These are phyloP conservation scores for Apiospora rasikravindrae DNA, from an alignment of 2,329 filamentous ascomycete species.

Conservation along the genomic window DNA sequence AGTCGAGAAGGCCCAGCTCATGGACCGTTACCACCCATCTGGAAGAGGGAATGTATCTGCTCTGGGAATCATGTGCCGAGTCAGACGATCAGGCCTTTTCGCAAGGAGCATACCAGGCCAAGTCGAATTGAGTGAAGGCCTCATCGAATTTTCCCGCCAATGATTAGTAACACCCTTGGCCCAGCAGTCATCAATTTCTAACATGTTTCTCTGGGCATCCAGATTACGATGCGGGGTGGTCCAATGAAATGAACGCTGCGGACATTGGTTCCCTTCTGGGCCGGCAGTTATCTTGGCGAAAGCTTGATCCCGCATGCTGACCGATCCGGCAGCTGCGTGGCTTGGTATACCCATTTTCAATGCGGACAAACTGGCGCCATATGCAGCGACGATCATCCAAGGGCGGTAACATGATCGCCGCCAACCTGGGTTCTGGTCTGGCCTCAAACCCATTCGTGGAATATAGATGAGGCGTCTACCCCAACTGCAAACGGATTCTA, in stretches of 20 bases:
- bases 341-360: not conserved
- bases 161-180: not conserved
- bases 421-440: not conserved
- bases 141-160: not conserved
- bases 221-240: constrained; percentile 5
- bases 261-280: not conserved
- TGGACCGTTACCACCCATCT: not conserved
- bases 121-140: not conserved
- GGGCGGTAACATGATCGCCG: not conserved
- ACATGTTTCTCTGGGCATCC: not conserved
- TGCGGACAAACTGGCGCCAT: not conserved
- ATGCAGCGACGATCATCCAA: not conserved
- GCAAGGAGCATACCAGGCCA: not conserved
- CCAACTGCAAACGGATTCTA: not conserved
- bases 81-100: not conserved
- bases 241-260: constrained; percentile 2
- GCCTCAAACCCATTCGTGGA: not conserved
- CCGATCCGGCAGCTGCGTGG: not conserved
- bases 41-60: not conserved
- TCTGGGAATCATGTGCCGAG: not conserved
- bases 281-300: not conserved
- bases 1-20: not conserved
- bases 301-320: not conserved
- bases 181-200: not conserved
- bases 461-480: not conserved